Evolutionary conservation across 2,329 filamentous ascomycete genomes (phyloP), one percentile per base, ranked within the genome.

Genomic region (Cercospora nicotianae): DNA sequence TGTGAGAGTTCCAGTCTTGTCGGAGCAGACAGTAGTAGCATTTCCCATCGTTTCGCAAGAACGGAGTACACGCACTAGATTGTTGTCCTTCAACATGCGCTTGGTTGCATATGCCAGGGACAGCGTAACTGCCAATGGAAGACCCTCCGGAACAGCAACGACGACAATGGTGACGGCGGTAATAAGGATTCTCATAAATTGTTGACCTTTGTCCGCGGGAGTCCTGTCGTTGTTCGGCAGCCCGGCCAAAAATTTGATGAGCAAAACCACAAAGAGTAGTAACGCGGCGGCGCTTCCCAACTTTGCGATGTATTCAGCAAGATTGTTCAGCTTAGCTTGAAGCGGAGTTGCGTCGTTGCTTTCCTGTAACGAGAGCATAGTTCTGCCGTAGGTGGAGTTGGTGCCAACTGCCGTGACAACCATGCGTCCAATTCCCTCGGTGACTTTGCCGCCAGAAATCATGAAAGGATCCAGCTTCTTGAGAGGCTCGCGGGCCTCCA

Each of bases 221-320:
- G 85, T 85, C 1, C 81, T 81, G 3, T 76, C 71, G 67, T 87
- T 83, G 18, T 80, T 74, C 3, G 85, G 85, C 3, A 97, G 85
- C 12, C 87, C 81, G 59, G 89, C 92, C 9, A 95, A 83, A 77
- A 96, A 97, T 74, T 93, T 87, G 81, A 97, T 94, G 75, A 97
- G 87, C 13, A 97, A 84, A 57, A 96, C 90, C 58, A 94, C 84
- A 80, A 97, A 97, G 58, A 97, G 84, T 9, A 94, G 79, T 13
- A 95, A 82, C 71, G 91, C 92, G 60, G 93, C 92, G 68, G 87
- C 88, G 77, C 92, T 92, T 79, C 89, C 89, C 51, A 91, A 84
- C 75, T 91, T 91, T n/a, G 89, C 89, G 73, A 94, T 93, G 75
- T 93, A 91, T 74, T 92, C 91, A 6, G 91, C 92, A 18, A 94